Evolutionary conservation across 805 yeast genomes (phyloP), one percentile per base, ranked within the genome.

Genomic region (Vanderwaltozyma verrucispora): DNA sequence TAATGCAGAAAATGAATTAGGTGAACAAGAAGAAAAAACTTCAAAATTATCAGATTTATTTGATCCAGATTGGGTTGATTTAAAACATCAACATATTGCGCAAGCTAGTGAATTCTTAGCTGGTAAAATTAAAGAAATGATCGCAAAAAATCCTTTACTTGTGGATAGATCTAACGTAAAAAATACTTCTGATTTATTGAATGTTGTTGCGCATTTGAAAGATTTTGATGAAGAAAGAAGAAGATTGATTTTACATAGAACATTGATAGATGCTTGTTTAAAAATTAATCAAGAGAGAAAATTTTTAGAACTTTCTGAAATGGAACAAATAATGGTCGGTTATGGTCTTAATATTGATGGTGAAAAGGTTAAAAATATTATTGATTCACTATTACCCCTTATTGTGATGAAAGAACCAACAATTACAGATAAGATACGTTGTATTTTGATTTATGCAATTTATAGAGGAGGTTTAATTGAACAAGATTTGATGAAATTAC

Each of bases 301-400:
- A 44, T 61, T 86, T 45, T 76, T 80, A 8, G 85, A 75, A 42
- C 67, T 83, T 15, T 85, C 95, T 1, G 92, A 84, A 45, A 69
- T 87, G 41, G 97, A 92, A 60, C 96, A 88, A 60, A 73, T 78
- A 15, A 69, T 87, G 45, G 74, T 81, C 4, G 83, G 86, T 4
- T 74, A 75, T 30, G 94, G 94, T 17, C 57, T 71, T 3, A 77
- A 76, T 39, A 66, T 77, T 33, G 82, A 84, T 45, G 87, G 89
- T 3, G 70, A 69, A 20, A 72, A 72, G 46, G 69, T 71, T 32
- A 73, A 73, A 47, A 68, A 71, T 36, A 60, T 83, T 18, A 77
- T 81, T 24, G 81, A 75, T 36, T 74, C 72, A 26, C 61, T 87
- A 39, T 64, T 88, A 21, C 67, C 62, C 3, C 53, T 77, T 17